Base-by-base conservation (phyloP, 148 eudicot species). In the Silene latifolia region DNA sequence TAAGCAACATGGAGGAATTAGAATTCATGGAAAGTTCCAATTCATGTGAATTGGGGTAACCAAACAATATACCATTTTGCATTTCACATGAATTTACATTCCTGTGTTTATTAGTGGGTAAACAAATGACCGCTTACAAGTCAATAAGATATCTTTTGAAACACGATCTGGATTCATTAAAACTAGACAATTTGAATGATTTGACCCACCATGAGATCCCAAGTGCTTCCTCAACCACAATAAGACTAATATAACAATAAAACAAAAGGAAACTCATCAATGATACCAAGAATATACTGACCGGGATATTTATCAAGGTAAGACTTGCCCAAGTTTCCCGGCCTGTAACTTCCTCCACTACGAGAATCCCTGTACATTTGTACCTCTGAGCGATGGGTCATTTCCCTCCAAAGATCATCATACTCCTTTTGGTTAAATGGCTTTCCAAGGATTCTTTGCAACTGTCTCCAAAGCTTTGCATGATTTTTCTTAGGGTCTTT, bases 241-340 rank as follows among this genome's bases (percentile, higher is more conserved):
- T 42, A 48, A 59, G 20, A 67, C 65, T 19, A 18, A 47, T 21
- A 9, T 18, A 63, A 71, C 15, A 8, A 9, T 62, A 70, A 63
- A 56, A 24, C 10, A 66, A 29, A 57, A 71, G 19, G 51, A 62
- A 8, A 39, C 47, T 66, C 63, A 72, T 19, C 46, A 67, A 21
- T 51, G 46, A 70, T 69, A 58, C 70, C 67, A 78, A 71, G 70
- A 48, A 54, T 54, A 80, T 71, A 80, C 79, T 82, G 3, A 87
- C 90, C 83, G 71, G 63, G 66, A 80, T 75, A 47, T 23, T 8
- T 66, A 14, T 74, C 80, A 69, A 85, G 77, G 73, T 81, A 87
- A 42, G 88, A 87, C 12, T 63, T 73, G 59, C 82, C 71, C 68
- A 24, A 1, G n/a, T 42, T 63, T 59, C 73, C 81, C 17, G 8